Percentiles rank a stretch among this genome's conserved stretches.
phyloP scores from a whole-genome alignment of 495 filamentous ascomycete genomes.

The Podospora pseudocomata region DNA sequence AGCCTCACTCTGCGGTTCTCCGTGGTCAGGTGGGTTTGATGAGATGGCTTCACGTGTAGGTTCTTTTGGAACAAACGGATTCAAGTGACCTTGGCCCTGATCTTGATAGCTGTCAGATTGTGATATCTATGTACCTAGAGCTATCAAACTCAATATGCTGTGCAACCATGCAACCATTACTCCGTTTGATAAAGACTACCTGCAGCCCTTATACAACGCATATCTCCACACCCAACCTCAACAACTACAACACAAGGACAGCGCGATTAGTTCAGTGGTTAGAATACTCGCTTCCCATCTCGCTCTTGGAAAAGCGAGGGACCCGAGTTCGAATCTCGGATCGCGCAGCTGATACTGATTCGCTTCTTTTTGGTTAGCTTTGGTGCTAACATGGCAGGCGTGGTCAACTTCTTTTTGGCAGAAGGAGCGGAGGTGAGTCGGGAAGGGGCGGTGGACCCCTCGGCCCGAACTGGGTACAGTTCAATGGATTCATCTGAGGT shows the following conservation, averaged over 20 bases:
- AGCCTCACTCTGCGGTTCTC: background rate
- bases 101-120: background rate
- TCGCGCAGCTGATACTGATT: slow-evolving; percentile 16
- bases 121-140: background rate
- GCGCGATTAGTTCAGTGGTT: slow-evolving; percentile 29
- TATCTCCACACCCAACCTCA: background rate
- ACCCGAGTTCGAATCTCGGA: slow-evolving; percentile 29
- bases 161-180: no score
- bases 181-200: background rate
- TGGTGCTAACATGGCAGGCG: background rate
- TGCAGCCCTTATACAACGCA: background rate
- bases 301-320: slow-evolving; percentile 19
- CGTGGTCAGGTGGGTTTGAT: background rate
- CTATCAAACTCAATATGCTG: background rate
- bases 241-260: slow-evolving; percentile 7
- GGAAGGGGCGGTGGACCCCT: background rate
- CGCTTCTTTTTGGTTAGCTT: slow-evolving; percentile 1
- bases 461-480: no score
- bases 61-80: background rate
- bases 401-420: background rate
- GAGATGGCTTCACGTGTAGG: background rate
- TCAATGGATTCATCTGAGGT: no score
- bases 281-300: slow-evolving; percentile 28
- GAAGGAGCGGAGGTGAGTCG: background rate
- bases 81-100: background rate